Evolutionary conservation across 768 basidiomycete genomes (phyloP), one percentile per base, ranked within the genome.

Genomic region (Coprinellus aureogranulatus): DNA sequence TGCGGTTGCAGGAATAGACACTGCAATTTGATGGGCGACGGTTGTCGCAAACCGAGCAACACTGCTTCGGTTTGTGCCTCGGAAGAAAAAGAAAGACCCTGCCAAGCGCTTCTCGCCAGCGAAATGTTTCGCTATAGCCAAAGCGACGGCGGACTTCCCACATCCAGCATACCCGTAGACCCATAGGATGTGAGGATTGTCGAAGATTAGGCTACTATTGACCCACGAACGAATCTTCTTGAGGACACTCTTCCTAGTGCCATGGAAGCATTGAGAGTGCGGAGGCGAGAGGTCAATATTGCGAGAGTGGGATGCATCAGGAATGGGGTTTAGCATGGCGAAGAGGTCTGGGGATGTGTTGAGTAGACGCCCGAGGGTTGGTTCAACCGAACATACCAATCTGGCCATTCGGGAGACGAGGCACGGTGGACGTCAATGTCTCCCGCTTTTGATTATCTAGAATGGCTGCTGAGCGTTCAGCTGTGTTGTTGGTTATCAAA

Each of bases 61-160:
- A 18, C 30, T 23, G 28, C 48, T 55, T 14, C 45, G n/a, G 46
- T 47, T 45, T 20, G 30, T 16, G 4, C 22, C 40, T 16, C 54
- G 46, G 22, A 47, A 49, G 40, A 55, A 55, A 30, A 55, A 55
- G 46, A 55, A 48, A 9, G 20, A 34, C 23, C 28, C 46, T 8
- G 23, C 54, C 14, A 55, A 31, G 9, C 16, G n/a, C 20, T 37
- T 26, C 9, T 39, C 18, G 2, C 27, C n/a, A 2, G 23, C 28
- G 14, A 47, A 27, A 9, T 20, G 3, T 27, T 54, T 41, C 5
- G 41, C 53, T 16, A 41, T 30, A 4, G 39, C 28, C 31, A 44
- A 41, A 27, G 53, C 53, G 16, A 45, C 30, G 14, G 53, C 39
- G 23, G 53, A 54, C 34, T 54, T 54, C 4, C 53, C 53, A 23